These are phyloP conservation scores for Metschnikowia koreensis DNA, from an alignment of 805 yeast species.

Conservation along the genomic window DNA sequence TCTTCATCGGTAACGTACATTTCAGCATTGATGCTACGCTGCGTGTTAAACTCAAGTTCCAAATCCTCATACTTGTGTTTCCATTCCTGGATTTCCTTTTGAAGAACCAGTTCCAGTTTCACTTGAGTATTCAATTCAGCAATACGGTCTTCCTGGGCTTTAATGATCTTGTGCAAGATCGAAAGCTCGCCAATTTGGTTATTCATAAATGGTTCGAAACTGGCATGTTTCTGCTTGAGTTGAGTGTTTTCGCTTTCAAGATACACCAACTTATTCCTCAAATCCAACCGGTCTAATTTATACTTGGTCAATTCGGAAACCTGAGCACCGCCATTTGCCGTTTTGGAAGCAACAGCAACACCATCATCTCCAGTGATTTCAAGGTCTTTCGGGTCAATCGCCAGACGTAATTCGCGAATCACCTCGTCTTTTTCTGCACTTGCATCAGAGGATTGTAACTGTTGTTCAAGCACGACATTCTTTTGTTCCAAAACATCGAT, in stretches of 20 bases:
- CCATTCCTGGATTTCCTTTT: constrained; percentile 48
- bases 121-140: constrained; percentile 40
- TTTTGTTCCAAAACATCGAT: constrained; percentile 48
- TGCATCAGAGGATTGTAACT: neutral
- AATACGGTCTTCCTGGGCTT: constrained; percentile 50
- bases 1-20: constrained; percentile 31
- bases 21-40: constrained; percentile 35
- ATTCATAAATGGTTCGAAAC: constrained; percentile 52
- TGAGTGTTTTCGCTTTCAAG: constrained; percentile 45
- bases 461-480: constrained; percentile 7
- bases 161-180: constrained; percentile 53
- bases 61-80: constrained; percentile 45
- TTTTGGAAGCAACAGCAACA: neutral
- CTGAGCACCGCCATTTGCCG: constrained; percentile 13
- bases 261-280: constrained; percentile 43
- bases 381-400: constrained; percentile 9
- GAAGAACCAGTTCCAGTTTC: constrained; percentile 42
- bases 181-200: constrained; percentile 52
- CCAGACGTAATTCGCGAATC: constrained; percentile 30
- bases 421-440: constrained; percentile 31
- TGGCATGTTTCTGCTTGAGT: constrained; percentile 40
- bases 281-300: constrained; percentile 44
- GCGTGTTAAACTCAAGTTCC: constrained; percentile 42
- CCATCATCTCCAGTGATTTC: constrained; percentile 1
- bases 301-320: constrained; percentile 35